phyloP scores from a whole-genome alignment of 306 rosid species.

The Casuarina glauca region DNA sequence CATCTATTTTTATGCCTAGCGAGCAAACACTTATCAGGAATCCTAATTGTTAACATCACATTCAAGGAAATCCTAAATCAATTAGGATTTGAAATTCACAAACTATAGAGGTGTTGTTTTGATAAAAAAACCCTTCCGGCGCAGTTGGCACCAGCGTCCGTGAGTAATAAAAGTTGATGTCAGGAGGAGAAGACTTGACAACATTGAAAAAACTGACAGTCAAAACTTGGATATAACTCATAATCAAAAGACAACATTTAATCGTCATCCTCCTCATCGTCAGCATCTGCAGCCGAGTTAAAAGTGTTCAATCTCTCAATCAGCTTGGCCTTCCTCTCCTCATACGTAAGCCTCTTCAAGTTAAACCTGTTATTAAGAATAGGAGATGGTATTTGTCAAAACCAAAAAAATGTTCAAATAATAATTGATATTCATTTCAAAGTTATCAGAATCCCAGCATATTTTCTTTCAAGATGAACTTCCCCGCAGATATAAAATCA shows the following conservation, averaged over 20 bases:
- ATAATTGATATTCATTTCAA: not conserved
- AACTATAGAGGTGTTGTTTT: too few relatives aligned
- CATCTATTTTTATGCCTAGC: too few relatives aligned
- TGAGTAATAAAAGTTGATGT: too few relatives aligned
- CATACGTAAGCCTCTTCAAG: slow-evolving; percentile 71
- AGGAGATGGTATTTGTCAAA: not conserved
- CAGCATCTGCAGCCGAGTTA: slow-evolving; percentile 51
- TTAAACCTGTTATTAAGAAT: slow-evolving; percentile 38
- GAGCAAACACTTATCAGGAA: too few relatives aligned
- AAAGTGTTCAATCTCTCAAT: slow-evolving; percentile 56
- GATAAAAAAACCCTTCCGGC: too few relatives aligned
- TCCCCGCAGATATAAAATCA: not conserved
- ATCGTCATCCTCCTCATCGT: slow-evolving; percentile 51
- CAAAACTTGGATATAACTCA: too few relatives aligned
- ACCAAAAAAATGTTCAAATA: not conserved
- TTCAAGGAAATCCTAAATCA: too few relatives aligned
- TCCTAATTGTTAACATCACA: too few relatives aligned
- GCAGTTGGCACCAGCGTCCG: too few relatives aligned
- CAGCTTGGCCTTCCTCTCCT: slow-evolving; percentile 61
- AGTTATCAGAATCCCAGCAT: not conserved
- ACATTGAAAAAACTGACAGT: too few relatives aligned
- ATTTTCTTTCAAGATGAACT: not conserved
- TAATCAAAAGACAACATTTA: not conserved
- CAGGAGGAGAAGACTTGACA: too few relatives aligned
- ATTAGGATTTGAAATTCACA: too few relatives aligned